Percentiles rank a stretch among this genome's conserved stretches.
Conservation (phyloP, 495 filamentous ascomycete genomes). For the Platismatia glauca region DNA sequence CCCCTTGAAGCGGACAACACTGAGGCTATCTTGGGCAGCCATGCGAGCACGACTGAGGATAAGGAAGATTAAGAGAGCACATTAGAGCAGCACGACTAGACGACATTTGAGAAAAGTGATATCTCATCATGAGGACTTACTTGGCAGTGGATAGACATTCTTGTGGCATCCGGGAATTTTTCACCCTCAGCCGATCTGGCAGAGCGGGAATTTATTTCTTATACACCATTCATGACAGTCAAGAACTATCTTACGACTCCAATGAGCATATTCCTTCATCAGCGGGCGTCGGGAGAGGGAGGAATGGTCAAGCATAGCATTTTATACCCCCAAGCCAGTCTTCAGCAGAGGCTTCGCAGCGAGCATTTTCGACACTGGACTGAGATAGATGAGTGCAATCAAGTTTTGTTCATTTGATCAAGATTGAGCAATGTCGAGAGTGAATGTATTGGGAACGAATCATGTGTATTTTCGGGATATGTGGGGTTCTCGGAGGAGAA, state of each 20-base stretch:
- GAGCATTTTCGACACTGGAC: neutral
- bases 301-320: constrained; percentile 9
- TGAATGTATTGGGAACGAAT: constrained; percentile 9
- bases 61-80: constrained; percentile 6
- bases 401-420: neutral
- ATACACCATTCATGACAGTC: neutral
- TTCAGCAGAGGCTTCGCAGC: constrained; percentile 11
- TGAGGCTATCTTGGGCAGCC: neutral
- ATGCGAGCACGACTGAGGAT: neutral
- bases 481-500: constrained; percentile 7
- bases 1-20: constrained; percentile 11
- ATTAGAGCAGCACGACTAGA: neutral
- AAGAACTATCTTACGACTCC: neutral
- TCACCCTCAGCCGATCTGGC: neutral
- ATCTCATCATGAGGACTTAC: no score
- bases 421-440: neutral
- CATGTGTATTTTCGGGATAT: constrained; percentile 9
- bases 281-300: neutral
- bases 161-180: neutral
- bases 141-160: no score
- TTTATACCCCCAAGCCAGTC: constrained; percentile 10
- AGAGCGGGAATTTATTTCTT: neutral
- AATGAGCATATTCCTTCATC: neutral
- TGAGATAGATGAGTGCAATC: neutral
- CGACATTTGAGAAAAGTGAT: no score